Evolutionary conservation across 2,329 filamentous ascomycete species (phyloP).

Genomic region (Pezicula radicicola): DNA sequence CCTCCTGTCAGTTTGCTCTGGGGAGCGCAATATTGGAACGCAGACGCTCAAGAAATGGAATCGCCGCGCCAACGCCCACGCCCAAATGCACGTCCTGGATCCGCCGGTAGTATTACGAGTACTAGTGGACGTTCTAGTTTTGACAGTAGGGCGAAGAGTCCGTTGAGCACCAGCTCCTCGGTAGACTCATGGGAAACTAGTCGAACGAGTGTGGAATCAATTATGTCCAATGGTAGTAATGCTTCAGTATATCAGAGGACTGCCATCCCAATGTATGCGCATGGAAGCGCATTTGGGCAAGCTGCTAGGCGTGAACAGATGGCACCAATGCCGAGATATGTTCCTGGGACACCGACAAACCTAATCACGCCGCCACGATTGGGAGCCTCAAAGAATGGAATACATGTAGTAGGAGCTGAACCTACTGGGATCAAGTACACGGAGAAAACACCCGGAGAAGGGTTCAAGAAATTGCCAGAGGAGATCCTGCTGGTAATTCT

Average conservation of each 20-base stretch:
- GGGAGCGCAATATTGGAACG: not conserved
- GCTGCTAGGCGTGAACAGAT: not conserved
- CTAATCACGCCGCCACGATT: slow-evolving; percentile 1
- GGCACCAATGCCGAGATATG: not conserved
- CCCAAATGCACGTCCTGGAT: not conserved
- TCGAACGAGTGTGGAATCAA: slow-evolving; percentile 17
- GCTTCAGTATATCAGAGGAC: not conserved
- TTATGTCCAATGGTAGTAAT: not conserved
- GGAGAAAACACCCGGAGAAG: slow-evolving; percentile 39
- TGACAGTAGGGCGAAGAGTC: slow-evolving; percentile 23
- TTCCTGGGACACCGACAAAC: slow-evolving; percentile 5
- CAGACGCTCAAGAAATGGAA: not conserved
- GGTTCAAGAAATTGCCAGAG: slow-evolving; percentile 53
- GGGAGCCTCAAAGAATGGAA: not conserved
- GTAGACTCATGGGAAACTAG: slow-evolving; percentile 16
- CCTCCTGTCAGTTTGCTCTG: not conserved
- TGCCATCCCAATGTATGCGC: not conserved
- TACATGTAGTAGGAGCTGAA: not conserved
- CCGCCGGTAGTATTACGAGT: not conserved
- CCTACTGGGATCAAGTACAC: slow-evolving; percentile 9
- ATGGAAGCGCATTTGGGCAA: not conserved
- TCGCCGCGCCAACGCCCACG: not conserved
- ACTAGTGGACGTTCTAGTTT: slow-evolving; percentile 14
- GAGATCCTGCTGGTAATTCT: slow-evolving; percentile 58
- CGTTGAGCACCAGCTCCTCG: slow-evolving; percentile 22